A percentile compares a stretch with the other conserved stretches of the same genome.
Evolutionary conservation across 2,329 filamentous ascomycete species (phyloP).

Genomic region (Emericellopsis cladophorae): DNA sequence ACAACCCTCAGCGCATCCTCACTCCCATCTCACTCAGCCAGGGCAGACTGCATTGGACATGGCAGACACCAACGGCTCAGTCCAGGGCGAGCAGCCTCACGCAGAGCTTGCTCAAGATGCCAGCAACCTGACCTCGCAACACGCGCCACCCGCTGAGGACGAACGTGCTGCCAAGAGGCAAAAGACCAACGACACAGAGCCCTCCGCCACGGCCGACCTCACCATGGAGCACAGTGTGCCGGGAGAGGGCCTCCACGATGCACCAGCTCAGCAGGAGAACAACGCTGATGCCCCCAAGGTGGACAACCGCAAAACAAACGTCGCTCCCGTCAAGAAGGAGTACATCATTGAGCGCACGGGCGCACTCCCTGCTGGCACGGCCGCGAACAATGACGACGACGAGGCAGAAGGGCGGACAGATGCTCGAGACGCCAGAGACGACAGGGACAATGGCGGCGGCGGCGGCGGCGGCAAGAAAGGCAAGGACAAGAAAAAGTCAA

Average conservation of each 20-base stretch:
- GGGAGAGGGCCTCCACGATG: slow-evolving; percentile 9
- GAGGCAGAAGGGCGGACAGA: slow-evolving; percentile 30
- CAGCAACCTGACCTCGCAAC: slow-evolving; percentile 1
- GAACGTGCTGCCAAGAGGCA: slow-evolving; percentile 45
- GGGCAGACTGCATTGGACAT: not conserved
- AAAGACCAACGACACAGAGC: slow-evolving; percentile 30
- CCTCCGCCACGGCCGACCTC: slow-evolving; percentile 3
- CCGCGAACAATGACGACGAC: slow-evolving; percentile 26
- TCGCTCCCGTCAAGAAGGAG: slow-evolving; percentile 64
- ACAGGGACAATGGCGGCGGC: slow-evolving; percentile 33
- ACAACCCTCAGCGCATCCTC: not conserved
- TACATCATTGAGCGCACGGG: slow-evolving; percentile 21
- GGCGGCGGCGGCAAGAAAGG: slow-evolving; percentile 19
- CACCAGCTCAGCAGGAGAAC: slow-evolving; percentile 6
- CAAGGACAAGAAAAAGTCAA: slow-evolving; percentile 34
- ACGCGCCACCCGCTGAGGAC: slow-evolving; percentile 2
- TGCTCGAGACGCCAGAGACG: slow-evolving; percentile 34
- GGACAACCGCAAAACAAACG: slow-evolving; percentile 23
- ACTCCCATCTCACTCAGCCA: not conserved
- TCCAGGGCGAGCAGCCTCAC: not conserved
- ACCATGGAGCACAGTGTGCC: slow-evolving; percentile 4
- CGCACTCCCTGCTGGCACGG: slow-evolving; percentile 5
- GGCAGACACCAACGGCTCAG: not conserved
- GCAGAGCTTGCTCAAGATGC: slow-evolving; percentile 2
- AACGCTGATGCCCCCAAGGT: slow-evolving; percentile 9